Conservation (phyloP, 768 basidiomycete genomes). For the Tricholoma hemisulphureum region DNA sequence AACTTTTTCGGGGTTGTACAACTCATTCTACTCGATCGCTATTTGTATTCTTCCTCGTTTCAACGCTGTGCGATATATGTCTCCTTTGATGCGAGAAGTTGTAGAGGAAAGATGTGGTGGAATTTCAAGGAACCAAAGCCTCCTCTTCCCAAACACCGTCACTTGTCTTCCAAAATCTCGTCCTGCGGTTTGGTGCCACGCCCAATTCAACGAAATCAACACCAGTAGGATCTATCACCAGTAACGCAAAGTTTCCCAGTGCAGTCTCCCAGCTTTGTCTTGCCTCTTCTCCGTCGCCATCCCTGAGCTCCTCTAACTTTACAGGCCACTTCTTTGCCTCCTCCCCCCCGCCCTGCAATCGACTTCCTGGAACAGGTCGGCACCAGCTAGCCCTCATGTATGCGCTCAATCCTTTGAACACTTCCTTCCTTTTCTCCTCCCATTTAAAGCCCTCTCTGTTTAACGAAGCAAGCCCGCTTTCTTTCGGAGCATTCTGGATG, state of each 20-base stretch:
- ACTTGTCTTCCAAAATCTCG: constrained; percentile 46
- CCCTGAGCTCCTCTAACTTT: constrained; percentile 47
- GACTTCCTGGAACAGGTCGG: constrained; percentile 62
- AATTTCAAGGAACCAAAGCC: constrained; percentile 58
- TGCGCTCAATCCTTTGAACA: constrained; percentile 59
- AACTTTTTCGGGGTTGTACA: background rate
- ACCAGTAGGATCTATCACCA: constrained; percentile 67
- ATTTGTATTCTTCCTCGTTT: background rate
- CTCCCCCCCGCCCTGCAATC: constrained; percentile 49
- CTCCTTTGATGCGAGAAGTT: no score
- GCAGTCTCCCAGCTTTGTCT: constrained; percentile 51
- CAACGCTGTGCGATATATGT: background rate
- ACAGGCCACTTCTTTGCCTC: constrained; percentile 64
- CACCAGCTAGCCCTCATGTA: constrained; percentile 73
- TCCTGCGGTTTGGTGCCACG: constrained; percentile 56
- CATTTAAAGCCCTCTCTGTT: constrained; percentile 52
- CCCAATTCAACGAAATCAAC: constrained; percentile 70
- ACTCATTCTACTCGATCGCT: no score
- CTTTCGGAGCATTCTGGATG: constrained; percentile 11
- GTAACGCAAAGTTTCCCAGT: constrained; percentile 64
- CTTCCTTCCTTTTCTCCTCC: constrained; percentile 60
- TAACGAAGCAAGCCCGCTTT: constrained; percentile 31
- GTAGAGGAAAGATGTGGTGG: background rate
- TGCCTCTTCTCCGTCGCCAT: constrained; percentile 39
- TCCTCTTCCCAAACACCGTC: constrained; percentile 55